A percentile compares a stretch with the other conserved stretches of the same genome.
phyloP scores from a whole-genome alignment of 2,329 filamentous ascomycete species.

The Trichophyton verrucosum region DNA sequence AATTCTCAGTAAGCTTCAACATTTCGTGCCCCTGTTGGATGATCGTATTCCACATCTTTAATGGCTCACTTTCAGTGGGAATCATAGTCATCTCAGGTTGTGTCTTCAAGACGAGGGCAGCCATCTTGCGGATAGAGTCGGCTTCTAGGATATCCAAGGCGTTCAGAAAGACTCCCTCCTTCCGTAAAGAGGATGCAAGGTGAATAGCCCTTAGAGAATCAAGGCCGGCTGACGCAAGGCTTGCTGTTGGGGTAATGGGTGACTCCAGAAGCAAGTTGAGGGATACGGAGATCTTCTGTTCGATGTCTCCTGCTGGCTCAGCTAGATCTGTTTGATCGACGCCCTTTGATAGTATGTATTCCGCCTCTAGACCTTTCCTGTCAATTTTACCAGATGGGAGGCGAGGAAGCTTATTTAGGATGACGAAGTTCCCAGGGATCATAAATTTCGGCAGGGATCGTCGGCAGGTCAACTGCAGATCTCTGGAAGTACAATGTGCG shows the following conservation, averaged over 20 bases:
- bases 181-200: constrained; percentile 52
- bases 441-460: constrained; percentile 73
- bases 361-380: constrained; percentile 47
- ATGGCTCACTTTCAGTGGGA: constrained; percentile 8
- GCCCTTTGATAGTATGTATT: constrained; percentile 35
- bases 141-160: constrained; percentile 52
- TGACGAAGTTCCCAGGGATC: constrained; percentile 62
- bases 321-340: constrained; percentile 8
- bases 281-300: constrained; percentile 28
- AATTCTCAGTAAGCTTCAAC: constrained; percentile 27
- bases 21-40: constrained; percentile 25
- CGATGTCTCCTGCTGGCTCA: constrained; percentile 17
- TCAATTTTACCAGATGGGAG: constrained; percentile 78
- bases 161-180: constrained; percentile 42
- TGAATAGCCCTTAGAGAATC: constrained; percentile 55
- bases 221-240: constrained; percentile 45
- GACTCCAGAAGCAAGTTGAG: constrained; percentile 34
- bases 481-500: constrained; percentile 25
- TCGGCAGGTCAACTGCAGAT: constrained; percentile 49
- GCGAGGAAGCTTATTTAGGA: constrained; percentile 55
- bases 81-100: not conserved
- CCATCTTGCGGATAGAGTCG: constrained; percentile 34
- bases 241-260: constrained; percentile 27
- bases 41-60: constrained; percentile 16
- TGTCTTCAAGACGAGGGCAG: constrained; percentile 18